Conservation (phyloP, 805 yeast genomes). For the Yarrowia sp. region DNA sequence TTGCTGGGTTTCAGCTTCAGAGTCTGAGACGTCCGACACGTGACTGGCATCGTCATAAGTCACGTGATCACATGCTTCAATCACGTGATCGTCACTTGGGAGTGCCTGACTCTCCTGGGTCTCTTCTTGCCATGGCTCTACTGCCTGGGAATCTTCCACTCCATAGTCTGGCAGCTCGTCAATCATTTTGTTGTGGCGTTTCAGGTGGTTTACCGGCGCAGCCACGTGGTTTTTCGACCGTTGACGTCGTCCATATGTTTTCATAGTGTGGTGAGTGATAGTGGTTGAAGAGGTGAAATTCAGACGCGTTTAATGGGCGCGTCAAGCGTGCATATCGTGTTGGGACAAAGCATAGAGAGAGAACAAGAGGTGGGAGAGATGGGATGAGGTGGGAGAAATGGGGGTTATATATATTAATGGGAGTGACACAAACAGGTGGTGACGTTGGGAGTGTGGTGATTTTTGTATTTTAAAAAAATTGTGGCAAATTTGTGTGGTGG, state of each 20-base stretch:
- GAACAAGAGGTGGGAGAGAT: too few relatives aligned
- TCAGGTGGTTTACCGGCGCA: conserved; percentile 8
- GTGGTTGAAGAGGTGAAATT: background rate
- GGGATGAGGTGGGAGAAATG: too few relatives aligned
- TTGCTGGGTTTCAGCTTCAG: background rate
- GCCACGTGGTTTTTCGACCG: background rate
- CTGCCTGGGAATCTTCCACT: conserved; percentile 8
- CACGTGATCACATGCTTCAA: background rate
- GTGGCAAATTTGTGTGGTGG: too few relatives aligned
- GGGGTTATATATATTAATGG: too few relatives aligned
- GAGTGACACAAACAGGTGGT: too few relatives aligned
- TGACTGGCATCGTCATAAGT: background rate
- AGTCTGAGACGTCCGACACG: background rate
- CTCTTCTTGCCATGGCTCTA: background rate
- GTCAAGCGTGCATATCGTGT: background rate
- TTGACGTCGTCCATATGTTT: conserved; percentile 4
- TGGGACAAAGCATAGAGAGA: too few relatives aligned
- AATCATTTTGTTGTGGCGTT: background rate
- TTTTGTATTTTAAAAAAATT: too few relatives aligned
- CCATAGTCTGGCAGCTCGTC: background rate
- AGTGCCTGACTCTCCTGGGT: background rate
- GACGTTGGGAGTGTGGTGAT: too few relatives aligned
- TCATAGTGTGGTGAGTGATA: background rate
- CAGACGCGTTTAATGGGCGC: conserved; percentile 4
- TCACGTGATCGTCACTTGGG: background rate